Base-by-base conservation (phyloP, 208 protist genomes). In the Trypanosoma boissoni region DNA sequence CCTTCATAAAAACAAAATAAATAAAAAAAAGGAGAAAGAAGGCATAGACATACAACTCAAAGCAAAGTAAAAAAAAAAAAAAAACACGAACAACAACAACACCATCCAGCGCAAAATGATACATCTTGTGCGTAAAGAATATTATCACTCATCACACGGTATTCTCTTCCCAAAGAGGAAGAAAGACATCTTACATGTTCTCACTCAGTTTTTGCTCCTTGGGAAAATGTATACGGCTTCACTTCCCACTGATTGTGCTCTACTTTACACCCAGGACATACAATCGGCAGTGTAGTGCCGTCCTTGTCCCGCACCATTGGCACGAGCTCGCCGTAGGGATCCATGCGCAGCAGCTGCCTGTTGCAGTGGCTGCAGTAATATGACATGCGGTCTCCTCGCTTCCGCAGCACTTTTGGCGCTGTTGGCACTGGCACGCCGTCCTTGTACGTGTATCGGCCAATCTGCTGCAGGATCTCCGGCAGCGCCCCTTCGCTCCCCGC, bases 311-410 rank as follows among this genome's bases (percentile, higher is more conserved):
- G 65, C 53, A 83, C 70, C 74, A 95, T 81, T 10, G 84, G 72
- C n/a, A 95, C 72, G 28, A 88, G 62, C 64, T 95, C 84, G 1
- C 88, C 88, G 21, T 88, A 72, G 0, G 71, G 72, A 50, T 90
- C 83, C 26, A 92, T 68, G 14, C 88, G 84, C 18, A 95, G 56
- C 44, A 95, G 62, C 7, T 83, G 64, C 23, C 84, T 76, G 39
- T 73, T 46, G 62, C 88, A 94, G 37, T 60, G 74, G 0, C 72
- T 68, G 58, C 88, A 95, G 68, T 87, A 91, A 60, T 85, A 88
- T n/a, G 78, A 74, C 45, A 69, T 67, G 20, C 31, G 61, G n/a
- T 24, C 12, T 16, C 39, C 55, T 36, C 39, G 44, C 10, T 21
- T n/a, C 27, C 20, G 36, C n/a, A 46, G 42, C 18, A 44, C 43